A percentile compares a stretch with the other conserved stretches of the same genome.
phyloP scores from a whole-genome alignment of 371 early-diverging fungal genomes.

The Parasitella parasitica region DNA sequence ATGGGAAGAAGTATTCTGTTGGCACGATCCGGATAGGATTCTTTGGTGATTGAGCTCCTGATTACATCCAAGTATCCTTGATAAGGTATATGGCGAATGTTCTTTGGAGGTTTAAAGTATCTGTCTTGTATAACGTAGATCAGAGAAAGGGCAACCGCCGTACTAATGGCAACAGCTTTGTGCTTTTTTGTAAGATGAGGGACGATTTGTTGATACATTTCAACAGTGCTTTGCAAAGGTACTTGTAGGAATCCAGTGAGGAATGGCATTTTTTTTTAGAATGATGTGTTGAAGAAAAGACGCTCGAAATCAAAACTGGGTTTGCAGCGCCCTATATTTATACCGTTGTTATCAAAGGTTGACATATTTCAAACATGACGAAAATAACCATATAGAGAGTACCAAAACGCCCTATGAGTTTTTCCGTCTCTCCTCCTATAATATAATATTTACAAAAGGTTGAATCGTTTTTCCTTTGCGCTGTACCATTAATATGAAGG shows the following conservation, averaged over 20 bases:
- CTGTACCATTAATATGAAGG: too few relatives aligned
- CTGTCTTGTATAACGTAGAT: not conserved
- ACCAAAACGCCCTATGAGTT: too few relatives aligned
- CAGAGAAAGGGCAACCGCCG: slow-evolving; percentile 1
- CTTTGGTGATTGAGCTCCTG: not conserved
- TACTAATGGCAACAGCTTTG: slow-evolving; percentile 6
- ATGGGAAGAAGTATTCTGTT: not conserved
- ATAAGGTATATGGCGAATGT: slow-evolving; percentile 26
- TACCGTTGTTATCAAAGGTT: too few relatives aligned
- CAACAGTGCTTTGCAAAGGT: not conserved
- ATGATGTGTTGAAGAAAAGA: not conserved
- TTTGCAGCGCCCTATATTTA: too few relatives aligned
- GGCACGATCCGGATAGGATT: not conserved
- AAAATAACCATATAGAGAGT: too few relatives aligned
- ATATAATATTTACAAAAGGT: too few relatives aligned
- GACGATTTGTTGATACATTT: not conserved
- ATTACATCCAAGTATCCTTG: not conserved
- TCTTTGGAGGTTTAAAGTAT: slow-evolving; percentile 13
- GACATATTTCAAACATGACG: too few relatives aligned
- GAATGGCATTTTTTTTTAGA: not conserved
- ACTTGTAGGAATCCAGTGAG: not conserved
- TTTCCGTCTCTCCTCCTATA: too few relatives aligned
- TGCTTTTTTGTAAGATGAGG: slow-evolving; percentile 7
- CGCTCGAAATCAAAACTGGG: not conserved
- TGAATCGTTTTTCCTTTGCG: too few relatives aligned